Conservation (phyloP, 2,329 filamentous ascomycete genomes). For the Hymenoscyphus occultus region DNA sequence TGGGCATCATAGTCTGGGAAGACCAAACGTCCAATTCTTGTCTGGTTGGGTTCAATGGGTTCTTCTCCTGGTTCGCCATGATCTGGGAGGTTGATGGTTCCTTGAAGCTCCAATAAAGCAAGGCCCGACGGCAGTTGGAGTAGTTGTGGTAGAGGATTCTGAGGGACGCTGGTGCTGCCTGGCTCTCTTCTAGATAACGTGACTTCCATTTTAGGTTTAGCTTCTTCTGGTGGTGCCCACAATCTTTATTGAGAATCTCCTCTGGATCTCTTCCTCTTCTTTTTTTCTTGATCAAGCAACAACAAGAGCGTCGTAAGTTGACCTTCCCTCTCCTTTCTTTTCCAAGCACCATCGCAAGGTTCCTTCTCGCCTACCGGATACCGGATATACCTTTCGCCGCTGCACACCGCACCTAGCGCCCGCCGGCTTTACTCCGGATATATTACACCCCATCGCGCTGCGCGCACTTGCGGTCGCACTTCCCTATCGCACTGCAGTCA, state of each 20-base stretch:
- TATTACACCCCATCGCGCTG: no score
- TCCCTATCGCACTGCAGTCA: no score
- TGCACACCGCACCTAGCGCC: no score
- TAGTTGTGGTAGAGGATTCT: conserved; percentile 67
- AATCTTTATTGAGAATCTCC: no score
- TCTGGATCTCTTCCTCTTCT: no score
- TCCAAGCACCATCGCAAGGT: no score
- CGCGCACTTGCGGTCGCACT: no score
- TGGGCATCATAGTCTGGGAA: conserved; percentile 72
- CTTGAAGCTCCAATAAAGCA: conserved; percentile 89
- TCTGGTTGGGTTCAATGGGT: conserved; percentile 35
- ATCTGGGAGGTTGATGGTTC: conserved; percentile 73
- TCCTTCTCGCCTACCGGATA: no score
- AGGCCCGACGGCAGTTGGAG: conserved; percentile 87
- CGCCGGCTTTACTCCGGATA: no score
- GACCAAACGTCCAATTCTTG: conserved; percentile 67
- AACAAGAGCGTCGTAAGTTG: no score
- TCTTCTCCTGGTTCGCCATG: conserved; percentile 36
- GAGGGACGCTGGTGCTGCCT: background rate
- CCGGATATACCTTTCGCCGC: no score
- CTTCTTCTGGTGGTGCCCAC: background rate
- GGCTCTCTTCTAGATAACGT: background rate
- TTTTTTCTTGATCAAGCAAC: background rate
- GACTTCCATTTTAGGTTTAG: conserved; percentile 11
- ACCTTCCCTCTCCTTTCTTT: no score